Evolutionary conservation across 2,329 filamentous ascomycete species (phyloP), one percentile per base, ranked within the genome.

Genomic region (Bipolaris gigantea): DNA sequence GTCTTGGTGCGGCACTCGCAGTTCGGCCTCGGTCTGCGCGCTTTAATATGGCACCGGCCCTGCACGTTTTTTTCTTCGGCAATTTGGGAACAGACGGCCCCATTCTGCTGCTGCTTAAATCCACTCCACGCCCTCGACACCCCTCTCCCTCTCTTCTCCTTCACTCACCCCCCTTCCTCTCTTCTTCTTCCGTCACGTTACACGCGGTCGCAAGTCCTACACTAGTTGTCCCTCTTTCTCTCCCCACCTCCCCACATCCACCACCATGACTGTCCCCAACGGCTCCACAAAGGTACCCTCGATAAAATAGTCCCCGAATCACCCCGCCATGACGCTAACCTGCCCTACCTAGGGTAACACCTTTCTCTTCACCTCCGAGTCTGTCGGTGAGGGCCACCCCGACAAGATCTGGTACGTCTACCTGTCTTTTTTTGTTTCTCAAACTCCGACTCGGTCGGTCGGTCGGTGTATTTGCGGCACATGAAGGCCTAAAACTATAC

Each of bases 401-500:
- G 92, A 96, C 80, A 96, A 96, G 89, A 96, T 96, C 76, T 90
- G 89, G 83, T 85, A 74, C 56, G 73, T 70, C 45, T 19, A 13
- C 15, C 5, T 19, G 35, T 39, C 13, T 47, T 13, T 47, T 13
- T 16, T 33, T 25, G 33, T 18, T 33, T 18, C 32, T 48, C 54
- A 23, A 49, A 49, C 38, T 25, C 41, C 44, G 50, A 30, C 41
- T 40, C 45, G 23, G 32, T 15, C 39, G 2, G 3, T 11, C 23
- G 4, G 15, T 15, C 46, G 10, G 23, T 15, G 27, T 34, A 46
- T 38, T n/a, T 33, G 27, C 27, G 27, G 27, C 27, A 30, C 10
- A 30, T 30, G 10, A 30, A 30, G 5, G 27, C 27, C 27, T 3
- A 30, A 30, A 30, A 30, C 27, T 30, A 30, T 30, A 32, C 40